Conservation (phyloP, 2,329 filamentous ascomycete species). For the Aureobasidium vineae region DNA sequence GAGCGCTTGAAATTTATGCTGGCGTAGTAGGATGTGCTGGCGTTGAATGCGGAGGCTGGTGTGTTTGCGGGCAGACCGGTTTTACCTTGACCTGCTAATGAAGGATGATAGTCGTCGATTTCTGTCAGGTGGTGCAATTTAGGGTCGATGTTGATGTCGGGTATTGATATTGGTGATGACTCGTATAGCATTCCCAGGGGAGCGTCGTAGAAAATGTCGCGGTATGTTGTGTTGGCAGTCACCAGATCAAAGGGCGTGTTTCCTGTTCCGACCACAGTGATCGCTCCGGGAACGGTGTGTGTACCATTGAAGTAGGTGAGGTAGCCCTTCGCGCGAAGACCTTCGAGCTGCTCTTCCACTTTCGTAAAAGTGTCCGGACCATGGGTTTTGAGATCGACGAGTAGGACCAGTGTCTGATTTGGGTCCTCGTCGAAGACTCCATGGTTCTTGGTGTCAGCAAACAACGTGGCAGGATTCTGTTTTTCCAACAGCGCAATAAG, state of each 20-base stretch:
- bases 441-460: conserved; percentile 45
- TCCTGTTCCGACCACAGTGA: conserved; percentile 70
- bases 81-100: conserved; percentile 45
- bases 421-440: conserved; percentile 54
- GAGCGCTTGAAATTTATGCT: conserved; percentile 56
- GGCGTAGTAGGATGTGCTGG: conserved; percentile 64
- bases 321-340: conserved; percentile 58
- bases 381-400: conserved; percentile 68
- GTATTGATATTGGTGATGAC: conserved; percentile 26
- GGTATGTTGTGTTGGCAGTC: conserved; percentile 51
- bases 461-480: conserved; percentile 52
- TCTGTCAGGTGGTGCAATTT: background rate
- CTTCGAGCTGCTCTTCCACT: conserved; percentile 56
- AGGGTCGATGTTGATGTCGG: background rate
- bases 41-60: conserved; percentile 46
- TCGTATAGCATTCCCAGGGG: conserved; percentile 53
- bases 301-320: conserved; percentile 52
- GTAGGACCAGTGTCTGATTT: conserved; percentile 53
- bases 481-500: conserved; percentile 58
- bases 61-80: conserved; percentile 41
- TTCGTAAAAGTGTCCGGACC: conserved; percentile 53
- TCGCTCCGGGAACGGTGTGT: conserved; percentile 53
- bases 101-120: background rate
- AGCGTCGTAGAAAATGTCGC: conserved; percentile 65
- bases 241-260: conserved; percentile 60